Percentiles rank a stretch among this genome's conserved stretches.
Evolutionary conservation across 306 rosid genomes (phyloP).

Genomic region (Vachellia pachyceras): DNA sequence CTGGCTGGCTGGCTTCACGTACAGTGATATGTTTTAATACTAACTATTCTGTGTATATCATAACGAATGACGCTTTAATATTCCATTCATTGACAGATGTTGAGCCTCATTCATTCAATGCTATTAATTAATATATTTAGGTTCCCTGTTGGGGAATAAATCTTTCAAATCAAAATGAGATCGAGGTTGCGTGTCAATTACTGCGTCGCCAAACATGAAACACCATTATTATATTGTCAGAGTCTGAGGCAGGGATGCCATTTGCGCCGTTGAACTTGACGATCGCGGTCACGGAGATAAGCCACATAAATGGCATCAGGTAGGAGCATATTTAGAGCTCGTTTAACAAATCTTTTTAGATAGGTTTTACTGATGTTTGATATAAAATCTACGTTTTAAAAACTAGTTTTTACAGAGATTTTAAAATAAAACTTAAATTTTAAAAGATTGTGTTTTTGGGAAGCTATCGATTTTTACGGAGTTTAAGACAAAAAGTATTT

Average conservation of each 20-base stretch:
- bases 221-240: not conserved
- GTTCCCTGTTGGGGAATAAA: slow-evolving; percentile 36
- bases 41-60: not conserved
- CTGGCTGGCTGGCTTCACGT: not conserved
- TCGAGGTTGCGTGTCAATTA: slow-evolving; percentile 25
- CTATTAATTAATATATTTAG: not conserved
- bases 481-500: too few relatives aligned
- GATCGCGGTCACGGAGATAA: not conserved
- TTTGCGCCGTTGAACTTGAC: slow-evolving; percentile 30
- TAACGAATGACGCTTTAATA: not conserved
- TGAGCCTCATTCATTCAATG: not conserved
- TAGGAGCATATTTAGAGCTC: too few relatives aligned
- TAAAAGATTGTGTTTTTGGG: too few relatives aligned
- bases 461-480: too few relatives aligned
- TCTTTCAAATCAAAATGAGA: not conserved
- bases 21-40: not conserved
- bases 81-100: slow-evolving; percentile 27
- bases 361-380: too few relatives aligned
- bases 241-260: not conserved
- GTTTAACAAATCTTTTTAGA: too few relatives aligned
- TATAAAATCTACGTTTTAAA: too few relatives aligned
- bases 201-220: slow-evolving; percentile 34
- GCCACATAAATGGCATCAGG: too few relatives aligned
- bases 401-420: too few relatives aligned
- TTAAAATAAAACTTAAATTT: too few relatives aligned